Base-by-base conservation (phyloP, 768 basidiomycete genomes). In the Boletus sp. region DNA sequence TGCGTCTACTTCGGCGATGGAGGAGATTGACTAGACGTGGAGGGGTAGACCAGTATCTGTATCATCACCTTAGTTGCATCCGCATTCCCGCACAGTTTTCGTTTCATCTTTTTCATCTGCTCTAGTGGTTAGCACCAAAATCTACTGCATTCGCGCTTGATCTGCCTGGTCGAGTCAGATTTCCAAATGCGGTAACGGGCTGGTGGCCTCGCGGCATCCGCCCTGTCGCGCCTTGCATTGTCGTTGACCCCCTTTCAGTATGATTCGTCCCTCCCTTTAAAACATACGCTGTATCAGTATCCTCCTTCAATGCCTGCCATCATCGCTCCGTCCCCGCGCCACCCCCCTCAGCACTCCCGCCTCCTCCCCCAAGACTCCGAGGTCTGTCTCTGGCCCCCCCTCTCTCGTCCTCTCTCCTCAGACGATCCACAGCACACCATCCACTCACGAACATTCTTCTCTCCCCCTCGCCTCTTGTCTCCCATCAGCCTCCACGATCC, bases 1-100 rank as follows among this genome's bases (percentile, higher is more conserved):
- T 17, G 81, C 84, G 30, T 79, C 87, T 41, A 81, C 86, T 25
- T 91, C 90, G 14, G 87, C 88, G 49, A 97, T 98, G 94, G 96
- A 98, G 82, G 95, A 98, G 79, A 96, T 98, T 59, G 90, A 92
- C 68, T 92, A 85, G 70, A 75, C 15, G 43, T 3, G 46, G 38
- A 48, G 15, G 7, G 47, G 54, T 42, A 55, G 47, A 45, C 32
- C 53, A 11, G 56, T 67, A 62, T 62, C 53, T 67, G 72, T 70
- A 68, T 60, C 52, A 60, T 57, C 39, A 61, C 58, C 23, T 42
- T 61, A 60, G 38, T 61, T 48, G 54, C 61, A 69, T 67, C 53
- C 50, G 69, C 63, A 62, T 60, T 49, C 47, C 66, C 50, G 53
- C 53, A 46, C 63, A 40, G 41, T 27, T 53, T 59, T 56, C 62